A percentile compares a stretch with the other conserved stretches of the same genome.
Conservation (phyloP, 2,329 filamentous ascomycete species). For the Penicillium olsonii region DNA sequence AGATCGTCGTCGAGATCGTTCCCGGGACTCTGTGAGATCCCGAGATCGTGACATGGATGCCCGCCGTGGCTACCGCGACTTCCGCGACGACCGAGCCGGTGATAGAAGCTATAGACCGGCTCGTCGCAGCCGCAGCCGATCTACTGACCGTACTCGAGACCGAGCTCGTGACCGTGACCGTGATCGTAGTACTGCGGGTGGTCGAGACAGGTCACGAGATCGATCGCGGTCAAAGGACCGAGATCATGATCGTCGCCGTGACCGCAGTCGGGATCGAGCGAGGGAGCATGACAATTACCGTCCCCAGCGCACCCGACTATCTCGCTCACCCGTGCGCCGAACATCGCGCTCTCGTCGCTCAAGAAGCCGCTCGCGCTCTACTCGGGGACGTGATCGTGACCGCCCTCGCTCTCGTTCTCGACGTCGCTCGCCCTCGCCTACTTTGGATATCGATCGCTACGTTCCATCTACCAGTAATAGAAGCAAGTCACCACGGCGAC, state of each 20-base stretch:
- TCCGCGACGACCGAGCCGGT: slow-evolving; percentile 28
- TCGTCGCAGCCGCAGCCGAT: slow-evolving; percentile 39
- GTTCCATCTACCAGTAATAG: slow-evolving; percentile 43
- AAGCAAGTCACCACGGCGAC: slow-evolving; percentile 44
- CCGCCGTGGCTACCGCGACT: slow-evolving; percentile 34
- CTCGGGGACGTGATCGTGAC: slow-evolving; percentile 14
- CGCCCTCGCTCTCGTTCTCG: slow-evolving; percentile 25
- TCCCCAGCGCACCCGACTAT: slow-evolving; percentile 25
- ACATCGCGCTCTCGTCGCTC: slow-evolving; percentile 14
- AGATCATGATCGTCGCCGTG: slow-evolving; percentile 21
- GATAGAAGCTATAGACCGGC: slow-evolving; percentile 36
- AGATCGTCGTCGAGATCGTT: slow-evolving; percentile 31
- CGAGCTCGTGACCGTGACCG: slow-evolving; percentile 27
- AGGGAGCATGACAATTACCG: slow-evolving; percentile 28
- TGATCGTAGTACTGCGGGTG: slow-evolving; percentile 26
- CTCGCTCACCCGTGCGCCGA: slow-evolving; percentile 27
- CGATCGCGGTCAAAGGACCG: slow-evolving; percentile 22
- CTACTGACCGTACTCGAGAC: slow-evolving; percentile 28
- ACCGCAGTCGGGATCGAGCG: slow-evolving; percentile 27
- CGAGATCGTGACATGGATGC: slow-evolving; percentile 38
- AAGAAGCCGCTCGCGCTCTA: slow-evolving; percentile 15
- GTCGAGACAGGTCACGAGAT: slow-evolving; percentile 17
- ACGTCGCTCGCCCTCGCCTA: slow-evolving; percentile 33
- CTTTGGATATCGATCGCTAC: slow-evolving; percentile 47
- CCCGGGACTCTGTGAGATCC: slow-evolving; percentile 32